phyloP scores from a whole-genome alignment of 345 rosid species.

The Laguncularia racemosa region DNA sequence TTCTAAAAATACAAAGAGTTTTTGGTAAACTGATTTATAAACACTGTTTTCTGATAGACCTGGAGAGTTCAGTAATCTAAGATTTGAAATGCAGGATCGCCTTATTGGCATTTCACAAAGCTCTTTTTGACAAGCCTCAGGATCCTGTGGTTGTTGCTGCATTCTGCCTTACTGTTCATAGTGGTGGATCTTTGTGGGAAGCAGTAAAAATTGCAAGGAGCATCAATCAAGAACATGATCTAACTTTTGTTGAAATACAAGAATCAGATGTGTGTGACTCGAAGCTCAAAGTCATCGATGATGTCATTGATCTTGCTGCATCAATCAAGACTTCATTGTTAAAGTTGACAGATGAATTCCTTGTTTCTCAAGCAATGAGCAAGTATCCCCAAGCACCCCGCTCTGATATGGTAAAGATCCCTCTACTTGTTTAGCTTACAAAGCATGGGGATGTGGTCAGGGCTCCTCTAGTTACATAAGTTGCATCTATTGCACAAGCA shows the following conservation, averaged over 20 bases:
- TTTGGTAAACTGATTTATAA: not conserved
- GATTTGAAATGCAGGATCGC: conserved; percentile 40
- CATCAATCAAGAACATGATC: conserved; percentile 37
- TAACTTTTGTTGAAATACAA: conserved; percentile 45
- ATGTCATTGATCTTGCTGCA: conserved; percentile 59
- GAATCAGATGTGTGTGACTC: conserved; percentile 18
- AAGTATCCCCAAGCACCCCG: conserved; percentile 55
- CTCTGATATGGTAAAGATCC: conserved; percentile 62
- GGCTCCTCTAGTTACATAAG: too few species aligned
- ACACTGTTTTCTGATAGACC: not conserved
- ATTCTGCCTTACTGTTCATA: conserved; percentile 69
- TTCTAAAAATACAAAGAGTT: not conserved
- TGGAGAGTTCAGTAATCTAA: not conserved
- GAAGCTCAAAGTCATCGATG: conserved; percentile 23
- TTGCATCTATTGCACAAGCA: too few species aligned
- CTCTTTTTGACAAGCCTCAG: conserved; percentile 57
- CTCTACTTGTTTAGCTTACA: not conserved
- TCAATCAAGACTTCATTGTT: conserved; percentile 38
- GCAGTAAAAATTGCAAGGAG: conserved; percentile 55
- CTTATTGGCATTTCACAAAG: conserved; percentile 76
- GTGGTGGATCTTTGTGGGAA: conserved; percentile 68
- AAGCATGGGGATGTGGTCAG: too few species aligned
- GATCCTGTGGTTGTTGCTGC: conserved; percentile 73
- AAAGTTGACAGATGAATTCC: conserved; percentile 54
- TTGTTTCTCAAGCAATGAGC: conserved; percentile 49